These are phyloP conservation scores for Lactarius sp. DNA, from an alignment of 768 basidiomycete genomes.

Conservation along the genomic window DNA sequence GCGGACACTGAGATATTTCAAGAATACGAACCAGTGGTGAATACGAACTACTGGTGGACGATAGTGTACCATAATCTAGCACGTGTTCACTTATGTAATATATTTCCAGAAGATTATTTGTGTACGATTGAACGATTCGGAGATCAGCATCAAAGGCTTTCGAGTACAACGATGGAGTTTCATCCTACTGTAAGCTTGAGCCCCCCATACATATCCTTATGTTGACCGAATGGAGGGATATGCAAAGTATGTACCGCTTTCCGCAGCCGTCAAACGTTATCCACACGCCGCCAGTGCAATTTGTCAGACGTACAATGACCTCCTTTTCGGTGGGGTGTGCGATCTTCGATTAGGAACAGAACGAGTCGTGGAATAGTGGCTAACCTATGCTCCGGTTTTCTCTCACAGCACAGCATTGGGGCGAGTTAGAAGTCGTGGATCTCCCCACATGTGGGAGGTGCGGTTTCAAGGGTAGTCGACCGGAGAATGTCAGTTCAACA, in stretches of 20 bases:
- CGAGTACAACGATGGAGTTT: not conserved
- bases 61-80: no score
- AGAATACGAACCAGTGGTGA: no score
- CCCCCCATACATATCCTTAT: no score
- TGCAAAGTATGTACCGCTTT: conserved; percentile 13
- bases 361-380: not conserved
- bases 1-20: no score
- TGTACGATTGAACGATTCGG: no score
- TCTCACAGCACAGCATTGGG: conserved; percentile 21
- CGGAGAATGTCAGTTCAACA: conserved; percentile 18
- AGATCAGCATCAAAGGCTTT: not conserved
- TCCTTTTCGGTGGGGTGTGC: conserved; percentile 22
- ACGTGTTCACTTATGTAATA: not conserved
- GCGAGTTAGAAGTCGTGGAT: conserved; percentile 16
- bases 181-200: conserved; percentile 5
- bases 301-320: conserved; percentile 25
- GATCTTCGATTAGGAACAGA: not conserved
- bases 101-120: no score
- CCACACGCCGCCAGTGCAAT: conserved; percentile 10
- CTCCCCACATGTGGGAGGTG: conserved; percentile 22
- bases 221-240: not conserved
- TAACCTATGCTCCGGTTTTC: not conserved
- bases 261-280: conserved; percentile 7
- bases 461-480: conserved; percentile 19
- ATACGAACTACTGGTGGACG: no score